Evolutionary conservation across 2,329 filamentous ascomycete species (phyloP).

Genomic region (Rasamsonia emersonii): DNA sequence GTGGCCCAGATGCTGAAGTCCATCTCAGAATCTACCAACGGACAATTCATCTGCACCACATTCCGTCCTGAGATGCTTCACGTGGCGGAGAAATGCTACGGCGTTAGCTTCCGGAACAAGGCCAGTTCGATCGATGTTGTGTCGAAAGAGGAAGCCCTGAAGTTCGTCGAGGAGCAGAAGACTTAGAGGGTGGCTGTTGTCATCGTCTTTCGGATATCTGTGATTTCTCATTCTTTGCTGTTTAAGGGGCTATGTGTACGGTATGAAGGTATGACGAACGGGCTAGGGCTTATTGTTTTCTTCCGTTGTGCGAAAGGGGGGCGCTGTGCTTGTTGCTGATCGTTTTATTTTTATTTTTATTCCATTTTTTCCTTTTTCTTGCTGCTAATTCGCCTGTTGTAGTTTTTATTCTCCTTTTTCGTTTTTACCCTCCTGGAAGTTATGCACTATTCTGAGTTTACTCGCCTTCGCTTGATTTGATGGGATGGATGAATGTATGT

Average conservation of each 20-base stretch:
- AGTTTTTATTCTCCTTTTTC: too few species aligned
- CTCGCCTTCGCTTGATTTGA: too few species aligned
- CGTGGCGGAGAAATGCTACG: slow-evolving; percentile 96
- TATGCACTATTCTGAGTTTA: too few species aligned
- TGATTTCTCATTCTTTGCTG: slow-evolving; percentile 1
- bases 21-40: slow-evolving; percentile 53
- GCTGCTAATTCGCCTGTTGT: background rate
- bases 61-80: slow-evolving; percentile 95
- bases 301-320: too few species aligned
- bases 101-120: slow-evolving; percentile 85
- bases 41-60: slow-evolving; percentile 96
- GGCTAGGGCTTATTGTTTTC: too few species aligned
- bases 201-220: background rate
- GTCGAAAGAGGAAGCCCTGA: slow-evolving; percentile 73
- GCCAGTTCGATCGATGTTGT: slow-evolving; percentile 91
- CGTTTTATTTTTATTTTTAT: too few species aligned
- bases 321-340: too few species aligned
- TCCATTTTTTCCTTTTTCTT: background rate
- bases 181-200: slow-evolving; percentile 14
- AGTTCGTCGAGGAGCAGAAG: slow-evolving; percentile 86
- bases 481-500: too few species aligned
- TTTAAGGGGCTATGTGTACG: background rate
- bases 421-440: too few species aligned
- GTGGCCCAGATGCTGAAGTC: slow-evolving; percentile 82
- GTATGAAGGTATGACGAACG: too few species aligned